Base-by-base conservation (phyloP, 1,284 basidiomycete genomes). In the Naganishia sp. region DNA sequence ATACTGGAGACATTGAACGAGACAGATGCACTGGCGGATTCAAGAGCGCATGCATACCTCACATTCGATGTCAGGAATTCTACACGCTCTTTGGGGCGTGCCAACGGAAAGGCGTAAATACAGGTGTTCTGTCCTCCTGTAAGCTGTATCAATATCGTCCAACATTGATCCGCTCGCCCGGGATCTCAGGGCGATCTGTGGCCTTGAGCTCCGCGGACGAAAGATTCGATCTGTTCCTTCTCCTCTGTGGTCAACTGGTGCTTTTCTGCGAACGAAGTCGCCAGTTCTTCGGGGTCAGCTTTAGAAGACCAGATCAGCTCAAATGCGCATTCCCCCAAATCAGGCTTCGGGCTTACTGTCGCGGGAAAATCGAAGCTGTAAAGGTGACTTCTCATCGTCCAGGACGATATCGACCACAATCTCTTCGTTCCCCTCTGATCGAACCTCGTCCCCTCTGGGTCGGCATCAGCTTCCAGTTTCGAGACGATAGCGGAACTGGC, bases 371-470 rank as follows among this genome's bases (percentile, higher is more conserved):
- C 66, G 58, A 1, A 74, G 62, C 6, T 68, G 67, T 0, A 75
- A 39, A 11, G 75, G 72, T 7, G 69, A 65, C 9, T 52, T 64
- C 31, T 74, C 74, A 52, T 75, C 75, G 42, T 66, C 57, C 3
- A 66, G 25, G 15, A 60, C 49, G 32, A 66, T 45, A 17, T 66
- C 65, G 6, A 66, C 49, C 31, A 54, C 42, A 13, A 39, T 23
- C 2, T 63, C 42, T 11, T 49, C 56, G 42, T 17, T 51, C 41
- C n/a, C 63, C 3, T 18, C 63, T 15, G 35, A 2, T 2, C 10
- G 42, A 18, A 6, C 23, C 6, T 23, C 23, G 2, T 45, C 21
- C 31, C 43, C 10, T 21, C 43, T 21, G 42, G 3, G 21, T 21
- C n/a, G 10, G 3, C 18, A 50, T 13, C 18, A 28, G 23, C 2